phyloP scores from a whole-genome alignment of 495 filamentous ascomycete species.

The Diplogelasinospora grovesii region DNA sequence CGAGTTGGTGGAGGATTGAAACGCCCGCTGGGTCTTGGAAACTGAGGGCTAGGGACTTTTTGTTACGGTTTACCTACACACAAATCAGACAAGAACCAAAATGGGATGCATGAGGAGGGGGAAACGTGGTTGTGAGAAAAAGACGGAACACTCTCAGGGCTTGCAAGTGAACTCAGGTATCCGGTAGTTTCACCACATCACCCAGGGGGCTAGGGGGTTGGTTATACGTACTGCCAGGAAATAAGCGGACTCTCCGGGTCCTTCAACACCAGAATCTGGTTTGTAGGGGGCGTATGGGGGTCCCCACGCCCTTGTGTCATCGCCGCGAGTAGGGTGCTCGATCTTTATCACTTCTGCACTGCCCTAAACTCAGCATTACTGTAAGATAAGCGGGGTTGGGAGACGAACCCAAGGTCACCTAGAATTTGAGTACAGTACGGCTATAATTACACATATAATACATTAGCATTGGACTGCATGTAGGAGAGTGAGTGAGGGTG shows the following conservation, averaged over 20 bases:
- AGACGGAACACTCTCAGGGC: no score
- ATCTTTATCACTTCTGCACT: slow-evolving; percentile 97
- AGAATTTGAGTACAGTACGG: slow-evolving; percentile 97
- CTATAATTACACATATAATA: slow-evolving; percentile 42
- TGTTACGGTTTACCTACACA: slow-evolving; percentile 89
- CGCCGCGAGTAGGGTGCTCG: slow-evolving; percentile 84
- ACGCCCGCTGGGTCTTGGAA: slow-evolving; percentile 81
- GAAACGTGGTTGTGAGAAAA: no score
- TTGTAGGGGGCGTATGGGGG: slow-evolving; percentile 82
- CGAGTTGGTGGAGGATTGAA: slow-evolving; percentile 78
- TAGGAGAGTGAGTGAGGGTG: neutral
- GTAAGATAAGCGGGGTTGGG: neutral
- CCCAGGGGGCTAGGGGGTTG: no score
- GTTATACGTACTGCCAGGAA: slow-evolving; percentile 87
- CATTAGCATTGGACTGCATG: no score
- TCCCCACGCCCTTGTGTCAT: slow-evolving; percentile 95
- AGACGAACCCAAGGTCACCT: slow-evolving; percentile 73
- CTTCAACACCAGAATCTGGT: slow-evolving; percentile 50
- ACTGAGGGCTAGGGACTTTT: slow-evolving; percentile 86
- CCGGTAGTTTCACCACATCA: no score
- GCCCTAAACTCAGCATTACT: neutral
- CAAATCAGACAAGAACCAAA: neutral
- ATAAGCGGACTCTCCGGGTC: slow-evolving; percentile 90
- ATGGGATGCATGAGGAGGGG: no score
- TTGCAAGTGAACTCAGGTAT: no score